Evolutionary conservation across 2,329 filamentous ascomycete genomes (phyloP).

Genomic region (Penicillium corylophilum): DNA sequence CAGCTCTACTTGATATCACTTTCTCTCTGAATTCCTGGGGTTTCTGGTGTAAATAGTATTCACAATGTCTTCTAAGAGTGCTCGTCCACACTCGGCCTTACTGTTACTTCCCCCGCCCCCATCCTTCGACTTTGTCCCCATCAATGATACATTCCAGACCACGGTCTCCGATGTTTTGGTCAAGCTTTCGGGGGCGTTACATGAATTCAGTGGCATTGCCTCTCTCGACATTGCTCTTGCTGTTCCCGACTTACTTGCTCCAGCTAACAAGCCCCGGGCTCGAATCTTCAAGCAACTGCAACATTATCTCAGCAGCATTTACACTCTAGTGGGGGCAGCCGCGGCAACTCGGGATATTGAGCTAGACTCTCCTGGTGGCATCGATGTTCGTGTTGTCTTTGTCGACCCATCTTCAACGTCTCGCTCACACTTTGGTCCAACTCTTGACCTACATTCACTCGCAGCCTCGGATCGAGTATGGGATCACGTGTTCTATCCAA

Average conservation of each 20-base stretch:
- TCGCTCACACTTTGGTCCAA: constrained; percentile 45
- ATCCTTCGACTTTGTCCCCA: constrained; percentile 51
- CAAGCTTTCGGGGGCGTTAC: constrained; percentile 44
- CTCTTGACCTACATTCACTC: constrained; percentile 51
- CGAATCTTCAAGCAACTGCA: constrained; percentile 68
- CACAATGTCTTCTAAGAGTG: constrained; percentile 26
- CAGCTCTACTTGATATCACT: neutral
- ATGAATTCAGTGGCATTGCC: constrained; percentile 32
- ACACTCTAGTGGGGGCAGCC: constrained; percentile 73
- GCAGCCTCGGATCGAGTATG: constrained; percentile 39
- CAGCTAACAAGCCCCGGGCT: constrained; percentile 51
- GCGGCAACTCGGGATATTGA: constrained; percentile 64
- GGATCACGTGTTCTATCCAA: constrained; percentile 33
- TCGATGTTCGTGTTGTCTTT: constrained; percentile 74
- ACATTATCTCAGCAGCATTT: constrained; percentile 71
- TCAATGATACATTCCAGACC: constrained; percentile 62
- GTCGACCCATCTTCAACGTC: constrained; percentile 55
- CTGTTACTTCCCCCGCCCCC: constrained; percentile 64
- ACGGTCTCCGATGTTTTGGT: constrained; percentile 57
- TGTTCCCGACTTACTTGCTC: constrained; percentile 59
- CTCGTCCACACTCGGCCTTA: constrained; percentile 41
- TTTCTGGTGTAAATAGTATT: no score
- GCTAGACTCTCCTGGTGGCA: constrained; percentile 65
- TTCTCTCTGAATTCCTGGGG: neutral
- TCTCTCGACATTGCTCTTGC: constrained; percentile 62